Conservation (phyloP, 2,329 filamentous ascomycete species). For the Neonectria ditissima region DNA sequence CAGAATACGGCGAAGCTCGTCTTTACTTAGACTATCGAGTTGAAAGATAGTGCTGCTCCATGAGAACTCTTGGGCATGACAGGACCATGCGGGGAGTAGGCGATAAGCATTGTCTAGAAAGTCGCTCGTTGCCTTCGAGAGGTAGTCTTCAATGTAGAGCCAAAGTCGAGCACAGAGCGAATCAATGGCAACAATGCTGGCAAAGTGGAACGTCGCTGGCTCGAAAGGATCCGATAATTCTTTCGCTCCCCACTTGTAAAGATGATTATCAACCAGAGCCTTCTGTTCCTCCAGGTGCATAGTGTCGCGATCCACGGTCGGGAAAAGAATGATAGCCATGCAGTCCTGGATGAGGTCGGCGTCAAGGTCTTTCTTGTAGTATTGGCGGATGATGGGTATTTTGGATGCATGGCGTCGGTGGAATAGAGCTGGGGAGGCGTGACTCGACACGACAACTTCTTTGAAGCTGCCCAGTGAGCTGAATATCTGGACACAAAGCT, state of each 20-base stretch:
- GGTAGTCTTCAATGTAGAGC: not conserved
- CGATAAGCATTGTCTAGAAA: not conserved
- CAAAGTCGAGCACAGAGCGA: not conserved
- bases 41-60: not conserved
- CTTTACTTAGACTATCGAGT: not conserved
- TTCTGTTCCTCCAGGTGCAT: not conserved
- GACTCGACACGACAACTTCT: not conserved
- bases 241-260: not conserved
- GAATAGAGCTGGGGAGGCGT: not conserved
- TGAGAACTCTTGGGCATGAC: not conserved
- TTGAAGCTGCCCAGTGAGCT: not conserved
- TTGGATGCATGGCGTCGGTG: not conserved
- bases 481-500: not conserved
- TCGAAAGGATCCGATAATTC: not conserved
- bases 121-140: not conserved
- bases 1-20: not conserved
- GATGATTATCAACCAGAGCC: not conserved
- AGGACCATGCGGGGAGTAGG: not conserved
- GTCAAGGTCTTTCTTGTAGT: not conserved
- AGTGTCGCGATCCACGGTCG: not conserved
- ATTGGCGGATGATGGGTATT: slow-evolving; percentile 15
- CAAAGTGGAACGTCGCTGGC: not conserved
- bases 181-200: not conserved
- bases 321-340: slow-evolving; percentile 13
- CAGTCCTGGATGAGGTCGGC: slow-evolving; percentile 3